Base-by-base conservation (phyloP, 441 rosid species). In the Syzygium malaccense region DNA sequence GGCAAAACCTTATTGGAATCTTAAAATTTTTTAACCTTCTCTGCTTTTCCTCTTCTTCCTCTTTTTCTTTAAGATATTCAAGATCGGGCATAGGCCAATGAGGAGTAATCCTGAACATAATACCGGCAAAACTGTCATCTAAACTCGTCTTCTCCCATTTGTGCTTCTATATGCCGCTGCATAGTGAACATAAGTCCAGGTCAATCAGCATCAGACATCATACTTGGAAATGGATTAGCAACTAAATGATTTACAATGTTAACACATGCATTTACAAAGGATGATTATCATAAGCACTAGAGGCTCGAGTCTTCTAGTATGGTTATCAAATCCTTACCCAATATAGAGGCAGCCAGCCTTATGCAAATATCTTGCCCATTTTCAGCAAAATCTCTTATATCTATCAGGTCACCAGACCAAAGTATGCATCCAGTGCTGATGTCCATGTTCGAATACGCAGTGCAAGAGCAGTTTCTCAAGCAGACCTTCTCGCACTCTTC, bases 381-480 rank as follows among this genome's bases (percentile, higher is more conserved):
- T 2, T 88, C 88, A 45, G 25, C 55, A 54, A 86, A 62, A 41
- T 87, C 87, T 85, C 85, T 87, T 11, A 91, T 89, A 54, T 92
- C 91, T 66, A 92, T 86, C 84, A 92, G 86, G 14, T 55, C 91
- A 55, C 53, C 84, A 4, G 85, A 92, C 91, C 93, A 91, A 55
- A 88, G 88, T 78, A 92, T 41, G 55, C 93, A 92, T 20, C 92
- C 93, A 60, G 87, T 90, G 79, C 45, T 87, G 10, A 88, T 85
- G 62, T 87, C 86, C 33, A 62, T 85, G 23, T 13, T 75, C 14
- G 51, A 75, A 75, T 75, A 75, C 23, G 51, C 83, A 75, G n/a
- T 41, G 83, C 83, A 75, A 75, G 83, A 75, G 64, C 79, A 86
- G 41, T 54, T 87, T 71, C 49, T 26, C 10, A 7, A 54, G 57